These are phyloP conservation scores for Penicillium sclerotiorum DNA, from an alignment of 2,329 filamentous ascomycete species.

Conservation along the genomic window DNA sequence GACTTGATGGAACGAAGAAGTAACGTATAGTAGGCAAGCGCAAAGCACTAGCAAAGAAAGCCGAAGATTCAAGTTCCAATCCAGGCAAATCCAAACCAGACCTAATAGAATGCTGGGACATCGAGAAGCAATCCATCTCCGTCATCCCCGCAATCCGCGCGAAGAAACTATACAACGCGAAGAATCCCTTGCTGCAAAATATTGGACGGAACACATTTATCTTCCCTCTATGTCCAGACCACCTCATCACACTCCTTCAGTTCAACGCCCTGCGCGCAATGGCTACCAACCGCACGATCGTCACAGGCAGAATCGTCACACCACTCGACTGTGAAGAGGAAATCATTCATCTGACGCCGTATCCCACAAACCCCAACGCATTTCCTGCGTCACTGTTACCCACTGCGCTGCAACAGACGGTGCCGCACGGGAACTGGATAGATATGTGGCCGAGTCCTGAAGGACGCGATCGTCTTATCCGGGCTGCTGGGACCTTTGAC, in stretches of 20 bases:
- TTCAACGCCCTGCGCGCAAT: conserved; percentile 45
- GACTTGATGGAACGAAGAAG: conserved; percentile 5
- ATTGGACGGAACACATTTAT: conserved; percentile 28
- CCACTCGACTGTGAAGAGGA: conserved; percentile 37
- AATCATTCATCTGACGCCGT: conserved; percentile 33
- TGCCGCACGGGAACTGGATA: conserved; percentile 47
- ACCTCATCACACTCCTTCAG: conserved; percentile 49
- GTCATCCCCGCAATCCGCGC: conserved; percentile 32
- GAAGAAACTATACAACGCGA: conserved; percentile 37
- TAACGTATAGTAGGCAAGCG: conserved; percentile 36
- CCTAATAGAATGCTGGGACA: conserved; percentile 41
- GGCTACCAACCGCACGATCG: conserved; percentile 39
- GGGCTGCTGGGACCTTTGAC: conserved; percentile 40
- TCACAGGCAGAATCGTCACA: conserved; percentile 36
- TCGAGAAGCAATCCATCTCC: conserved; percentile 35
- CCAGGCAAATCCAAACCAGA: conserved; percentile 30
- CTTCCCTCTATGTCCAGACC: conserved; percentile 46
- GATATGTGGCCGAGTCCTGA: conserved; percentile 45
- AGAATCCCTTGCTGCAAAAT: conserved; percentile 32
- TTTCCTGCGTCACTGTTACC: conserved; percentile 41
- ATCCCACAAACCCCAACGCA: conserved; percentile 29
- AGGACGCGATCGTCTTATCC: conserved; percentile 46
- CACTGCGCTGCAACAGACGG: conserved; percentile 44
- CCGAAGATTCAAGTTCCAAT: conserved; percentile 20
- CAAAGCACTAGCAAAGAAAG: conserved; percentile 28